Evolutionary conservation across 345 rosid genomes (phyloP).

Genomic region (Pistacia atlantica): DNA sequence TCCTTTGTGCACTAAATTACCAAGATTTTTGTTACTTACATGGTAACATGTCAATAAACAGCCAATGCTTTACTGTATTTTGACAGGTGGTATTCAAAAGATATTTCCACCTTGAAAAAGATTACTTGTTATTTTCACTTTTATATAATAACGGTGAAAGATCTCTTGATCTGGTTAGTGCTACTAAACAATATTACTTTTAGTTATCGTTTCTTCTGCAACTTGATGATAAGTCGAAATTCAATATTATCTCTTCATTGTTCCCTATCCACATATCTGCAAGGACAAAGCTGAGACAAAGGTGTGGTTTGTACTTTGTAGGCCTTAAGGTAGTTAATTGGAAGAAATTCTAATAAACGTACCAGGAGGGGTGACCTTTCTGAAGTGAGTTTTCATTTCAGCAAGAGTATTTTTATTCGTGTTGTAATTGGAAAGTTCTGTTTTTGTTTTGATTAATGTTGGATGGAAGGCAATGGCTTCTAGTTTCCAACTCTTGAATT

Average conservation of each 20-base stretch:
- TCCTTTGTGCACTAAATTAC: not conserved
- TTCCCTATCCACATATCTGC: slow-evolving; percentile 70
- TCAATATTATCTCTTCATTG: slow-evolving; percentile 16
- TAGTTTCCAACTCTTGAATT: not conserved
- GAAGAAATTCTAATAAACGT: slow-evolving; percentile 51
- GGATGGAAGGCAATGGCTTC: not conserved
- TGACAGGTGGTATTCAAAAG: slow-evolving; percentile 87
- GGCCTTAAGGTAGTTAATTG: slow-evolving; percentile 74
- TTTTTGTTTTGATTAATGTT: not conserved
- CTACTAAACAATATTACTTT: slow-evolving; percentile 5
- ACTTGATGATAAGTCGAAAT: slow-evolving; percentile 14
- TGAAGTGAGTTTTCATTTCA: slow-evolving; percentile 55
- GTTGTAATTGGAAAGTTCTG: not conserved
- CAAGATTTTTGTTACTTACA: not conserved
- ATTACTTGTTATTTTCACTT: slow-evolving; percentile 92
- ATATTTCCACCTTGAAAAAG: slow-evolving; percentile 91
- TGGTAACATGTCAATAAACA: not conserved
- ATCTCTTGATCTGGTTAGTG: slow-evolving; percentile 93
- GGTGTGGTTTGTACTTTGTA: slow-evolving; percentile 83
- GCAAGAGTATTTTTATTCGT: not conserved
- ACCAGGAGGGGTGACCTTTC: slow-evolving; percentile 62
- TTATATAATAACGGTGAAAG: slow-evolving; percentile 86
- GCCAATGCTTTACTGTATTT: slow-evolving; percentile 9
- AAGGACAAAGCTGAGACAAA: slow-evolving; percentile 93
- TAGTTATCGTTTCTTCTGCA: not conserved